phyloP scores from a whole-genome alignment of 768 basidiomycete species.

The Lactarius quietus region DNA sequence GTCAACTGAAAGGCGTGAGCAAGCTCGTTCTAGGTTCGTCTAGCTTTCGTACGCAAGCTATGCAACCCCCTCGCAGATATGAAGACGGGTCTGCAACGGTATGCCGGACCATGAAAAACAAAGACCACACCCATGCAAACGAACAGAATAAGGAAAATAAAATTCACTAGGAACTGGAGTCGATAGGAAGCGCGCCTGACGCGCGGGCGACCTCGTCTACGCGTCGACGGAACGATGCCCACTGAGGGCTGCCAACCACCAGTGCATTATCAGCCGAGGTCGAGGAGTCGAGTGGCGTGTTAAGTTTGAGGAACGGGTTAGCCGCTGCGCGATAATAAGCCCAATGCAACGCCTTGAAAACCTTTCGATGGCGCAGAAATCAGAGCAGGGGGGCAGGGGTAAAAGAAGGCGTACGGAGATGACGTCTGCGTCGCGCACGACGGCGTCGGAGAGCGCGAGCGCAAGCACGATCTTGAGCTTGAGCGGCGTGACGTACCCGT shows the following conservation, averaged over 20 bases:
- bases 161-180: slow-evolving; percentile 12
- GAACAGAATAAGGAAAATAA: slow-evolving; percentile 21
- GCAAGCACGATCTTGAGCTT: slow-evolving; percentile 85
- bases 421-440: slow-evolving; percentile 78
- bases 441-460: slow-evolving; percentile 73
- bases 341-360: slow-evolving; percentile 87
- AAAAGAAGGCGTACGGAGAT: slow-evolving; percentile 49
- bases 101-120: slow-evolving; percentile 13
- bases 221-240: slow-evolving; percentile 63
- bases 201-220: slow-evolving; percentile 74
- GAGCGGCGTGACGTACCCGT: slow-evolving; percentile 86
- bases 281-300: slow-evolving; percentile 36
- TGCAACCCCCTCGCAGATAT: slow-evolving; percentile 15
- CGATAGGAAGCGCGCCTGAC: slow-evolving; percentile 40
- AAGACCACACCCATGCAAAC: background rate
- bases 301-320: slow-evolving; percentile 81
- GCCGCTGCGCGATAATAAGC: slow-evolving; percentile 80
- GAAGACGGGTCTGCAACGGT: slow-evolving; percentile 13
- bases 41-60: slow-evolving; percentile 15
- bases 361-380: slow-evolving; percentile 42
- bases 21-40: slow-evolving; percentile 52
- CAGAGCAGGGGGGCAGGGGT: background rate
- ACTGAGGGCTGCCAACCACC: slow-evolving; percentile 58
- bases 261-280: slow-evolving; percentile 39
- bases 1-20: slow-evolving; percentile 72